Evolutionary conservation across 2,329 filamentous ascomycete genomes (phyloP), one percentile per base, ranked within the genome.

Genomic region (Plenodomus biglobosus): DNA sequence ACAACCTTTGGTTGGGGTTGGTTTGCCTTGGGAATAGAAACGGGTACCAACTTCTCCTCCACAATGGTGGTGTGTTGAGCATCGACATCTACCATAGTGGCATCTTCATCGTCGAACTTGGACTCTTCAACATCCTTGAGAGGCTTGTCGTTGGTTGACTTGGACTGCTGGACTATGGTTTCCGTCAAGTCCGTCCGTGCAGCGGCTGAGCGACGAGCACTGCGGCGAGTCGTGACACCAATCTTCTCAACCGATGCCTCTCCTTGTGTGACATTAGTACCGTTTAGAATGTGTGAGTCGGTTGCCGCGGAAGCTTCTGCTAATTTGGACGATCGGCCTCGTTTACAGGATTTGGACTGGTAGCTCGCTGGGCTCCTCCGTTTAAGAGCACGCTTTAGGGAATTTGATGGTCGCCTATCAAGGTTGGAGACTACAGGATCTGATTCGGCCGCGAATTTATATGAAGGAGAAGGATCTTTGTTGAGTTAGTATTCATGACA

Each of bases 361-460:
- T 3, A 32, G 11, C 27, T 32, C 3, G 27, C 6, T 32, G 27
- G 27, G 27, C 27, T 62, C 40, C 59, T 62, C n/a, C 59, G 52
- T 35, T 63, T 65, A 17, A 45, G 49, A 10, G 43, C 30, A 8
- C 32, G 30, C 17, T 19, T 38, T 2, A 46, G 37, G 11, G 46
- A 52, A 20, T 39, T 48, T 18, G 59, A 52, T 19, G 62, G 61
- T 10, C 61, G 46, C 38, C 48, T 52, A 42, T 64, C 61, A 20
- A 65, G 42, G 8, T 55, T 65, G 2, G 60, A 58, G 7, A 40
- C 35, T 11, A 62, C 42, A 2, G 56, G 45, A 11, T 62, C 58
- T 17, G 61, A 52, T 38, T 59, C 55, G 10, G 52, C 61, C 13
- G 62, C 62, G 24, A 59, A 56, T 13, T 48, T 47, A n/a, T 34